Evolutionary conservation across 768 basidiomycete genomes (phyloP), one percentile per base, ranked within the genome.

Genomic region (Lactarius psammicola): DNA sequence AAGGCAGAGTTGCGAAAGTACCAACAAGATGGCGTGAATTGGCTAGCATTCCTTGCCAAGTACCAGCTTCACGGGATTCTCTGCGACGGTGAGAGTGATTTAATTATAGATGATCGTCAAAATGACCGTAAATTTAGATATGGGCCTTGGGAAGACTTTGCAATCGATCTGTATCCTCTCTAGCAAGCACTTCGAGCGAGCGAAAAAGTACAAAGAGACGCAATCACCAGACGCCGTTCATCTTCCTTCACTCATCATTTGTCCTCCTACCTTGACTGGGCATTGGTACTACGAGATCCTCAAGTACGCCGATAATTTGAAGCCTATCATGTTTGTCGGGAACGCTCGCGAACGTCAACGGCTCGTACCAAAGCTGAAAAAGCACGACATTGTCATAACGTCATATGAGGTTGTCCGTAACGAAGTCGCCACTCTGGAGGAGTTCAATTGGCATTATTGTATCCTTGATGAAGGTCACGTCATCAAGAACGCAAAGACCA

Each of bases 201-300:
- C 85, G 20, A 81, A 89, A 74, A 86, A 80, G 70, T 80, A 87
- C 75, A 80, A 85, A 68, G 80, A 84, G 64, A 89, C 87, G 13
- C 75, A 84, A 44, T 87, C 88, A 0, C 83, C 89, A 0, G 93
- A 95, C 72, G 79, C 89, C 23, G 83, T 90, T 26, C 95, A 93
- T 76, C 81, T 98, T 34, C 95, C 97, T 0, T 97, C 96, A 4
- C 82, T 99, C 31, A 95, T 99, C 69, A 79, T 98, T 62, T 99
- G 97, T 72, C 97, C 97, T 0, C 96, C 97, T 4, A 99, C 97
- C 1, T 85, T 99, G 59, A 97, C 94, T 2, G 96, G 97, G 11
- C 97, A 99, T 75, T 99, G 97, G 97, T 95, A 94, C 75, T 96
- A 98, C 76, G 97, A 99, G 78, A 90, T 98, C 66, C 80, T 88